Evolutionary conservation across 1,139 yeast species (phyloP).

Genomic region (Hyphopichia pseudoburtonii): DNA sequence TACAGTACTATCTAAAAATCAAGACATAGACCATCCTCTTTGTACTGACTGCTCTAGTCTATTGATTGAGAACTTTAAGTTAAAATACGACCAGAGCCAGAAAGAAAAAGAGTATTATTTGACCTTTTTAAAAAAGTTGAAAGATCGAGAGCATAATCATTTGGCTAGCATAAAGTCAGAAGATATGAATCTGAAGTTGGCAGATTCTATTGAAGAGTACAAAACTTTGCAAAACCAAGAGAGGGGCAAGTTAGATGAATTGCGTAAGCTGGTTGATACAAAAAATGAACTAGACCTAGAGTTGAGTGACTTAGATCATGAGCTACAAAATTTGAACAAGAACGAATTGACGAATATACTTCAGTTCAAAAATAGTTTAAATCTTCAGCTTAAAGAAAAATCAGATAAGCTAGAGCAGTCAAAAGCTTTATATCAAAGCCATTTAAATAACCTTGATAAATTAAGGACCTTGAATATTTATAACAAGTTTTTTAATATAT

Average conservation of each 20-base stretch:
- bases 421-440: slow-evolving; percentile 60
- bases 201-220: slow-evolving; percentile 42
- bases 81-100: slow-evolving; percentile 70
- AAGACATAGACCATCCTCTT: slow-evolving; percentile 84
- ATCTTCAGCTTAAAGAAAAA: slow-evolving; percentile 48
- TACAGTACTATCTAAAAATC: slow-evolving; percentile 56
- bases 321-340: slow-evolving; percentile 37
- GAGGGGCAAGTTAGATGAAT: slow-evolving; percentile 37
- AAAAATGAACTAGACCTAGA: slow-evolving; percentile 41
- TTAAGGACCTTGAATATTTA: slow-evolving; percentile 77
- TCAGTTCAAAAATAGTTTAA: slow-evolving; percentile 50
- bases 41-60: slow-evolving; percentile 81
- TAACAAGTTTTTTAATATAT: slow-evolving; percentile 76
- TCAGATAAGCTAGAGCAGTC: slow-evolving; percentile 58
- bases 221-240: slow-evolving; percentile 33
- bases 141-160: slow-evolving; percentile 41
- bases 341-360: slow-evolving; percentile 46
- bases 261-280: slow-evolving; percentile 44
- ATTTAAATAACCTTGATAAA: slow-evolving; percentile 64
- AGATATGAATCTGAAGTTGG: slow-evolving; percentile 36
- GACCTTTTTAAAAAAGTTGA: slow-evolving; percentile 66
- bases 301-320: slow-evolving; percentile 34
- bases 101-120: slow-evolving; percentile 79
- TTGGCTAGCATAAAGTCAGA: slow-evolving; percentile 10
- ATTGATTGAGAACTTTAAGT: slow-evolving; percentile 64